Conservation (phyloP, 108 stramenopile genomes). For the Pseudonitzschia delicatissima region DNA sequence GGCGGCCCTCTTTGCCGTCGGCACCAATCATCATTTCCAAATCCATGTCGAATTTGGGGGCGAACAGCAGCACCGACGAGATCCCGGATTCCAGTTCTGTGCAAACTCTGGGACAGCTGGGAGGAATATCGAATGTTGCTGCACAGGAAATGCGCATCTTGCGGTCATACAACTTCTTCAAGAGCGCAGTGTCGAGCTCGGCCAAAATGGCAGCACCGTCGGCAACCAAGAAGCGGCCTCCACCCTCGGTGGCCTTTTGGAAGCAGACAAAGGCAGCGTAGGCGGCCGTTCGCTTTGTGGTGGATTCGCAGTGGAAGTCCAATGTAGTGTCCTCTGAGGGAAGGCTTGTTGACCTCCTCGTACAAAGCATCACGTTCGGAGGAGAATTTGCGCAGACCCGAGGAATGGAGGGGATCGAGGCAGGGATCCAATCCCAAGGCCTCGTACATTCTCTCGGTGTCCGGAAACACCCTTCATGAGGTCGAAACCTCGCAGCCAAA, state of each 20-base stretch:
- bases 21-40: slow-evolving; percentile 88
- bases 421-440: slow-evolving; percentile 82
- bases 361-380: slow-evolving; percentile 87
- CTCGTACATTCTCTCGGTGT: slow-evolving; percentile 77
- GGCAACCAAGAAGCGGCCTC: slow-evolving; percentile 84
- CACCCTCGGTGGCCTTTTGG: slow-evolving; percentile 87
- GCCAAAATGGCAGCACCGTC: slow-evolving; percentile 87
- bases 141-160: slow-evolving; percentile 84
- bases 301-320: slow-evolving; percentile 87
- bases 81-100: slow-evolving; percentile 70
- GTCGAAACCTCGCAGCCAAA: slow-evolving; percentile 89
- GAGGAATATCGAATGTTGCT: slow-evolving; percentile 79
- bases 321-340: slow-evolving; percentile 83
- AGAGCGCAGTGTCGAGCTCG: slow-evolving; percentile 66
- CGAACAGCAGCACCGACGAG: slow-evolving; percentile 70
- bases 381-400: slow-evolving; percentile 87
- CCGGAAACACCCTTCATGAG: slow-evolving; percentile 73
- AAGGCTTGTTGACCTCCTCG: slow-evolving; percentile 93
- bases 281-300: slow-evolving; percentile 88
- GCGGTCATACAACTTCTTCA: slow-evolving; percentile 75
- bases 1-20: slow-evolving; percentile 84
- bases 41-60: slow-evolving; percentile 94
- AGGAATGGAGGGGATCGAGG: slow-evolving; percentile 88
- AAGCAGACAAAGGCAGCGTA: slow-evolving; percentile 92
- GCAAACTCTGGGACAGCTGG: slow-evolving; percentile 56